Conservation (phyloP, 768 basidiomycete genomes). For the Lenzites betulinus region DNA sequence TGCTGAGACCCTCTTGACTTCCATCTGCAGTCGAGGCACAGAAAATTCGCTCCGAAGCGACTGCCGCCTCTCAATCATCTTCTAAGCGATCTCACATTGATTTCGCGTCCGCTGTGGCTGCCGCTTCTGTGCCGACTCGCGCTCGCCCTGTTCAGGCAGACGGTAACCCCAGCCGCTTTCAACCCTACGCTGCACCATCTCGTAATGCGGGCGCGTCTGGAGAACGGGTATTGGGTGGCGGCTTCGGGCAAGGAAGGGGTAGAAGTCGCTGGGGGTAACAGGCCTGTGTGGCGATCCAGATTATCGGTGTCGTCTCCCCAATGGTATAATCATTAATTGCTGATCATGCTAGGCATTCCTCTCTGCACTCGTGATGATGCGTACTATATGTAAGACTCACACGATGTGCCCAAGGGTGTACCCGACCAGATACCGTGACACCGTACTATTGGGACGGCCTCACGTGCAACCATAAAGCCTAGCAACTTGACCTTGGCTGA, state of each 20-base stretch:
- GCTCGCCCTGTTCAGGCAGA: not conserved
- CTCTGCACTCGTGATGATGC: not conserved
- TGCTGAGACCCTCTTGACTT: not conserved
- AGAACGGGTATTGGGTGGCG: constrained; percentile 9
- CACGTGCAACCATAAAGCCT: not conserved
- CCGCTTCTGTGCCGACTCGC: not conserved
- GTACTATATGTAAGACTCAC: too few relatives aligned
- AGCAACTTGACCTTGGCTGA: not conserved
- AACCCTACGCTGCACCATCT: not conserved
- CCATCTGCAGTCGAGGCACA: constrained; percentile 39
- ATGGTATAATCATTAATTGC: not conserved
- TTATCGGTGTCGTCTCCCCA: not conserved
- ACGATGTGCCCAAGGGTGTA: too few relatives aligned
- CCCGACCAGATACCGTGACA: not conserved
- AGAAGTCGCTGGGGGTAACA: constrained; percentile 14
- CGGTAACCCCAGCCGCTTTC: not conserved
- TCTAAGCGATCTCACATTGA: constrained; percentile 46
- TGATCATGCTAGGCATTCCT: not conserved
- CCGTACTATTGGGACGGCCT: not conserved
- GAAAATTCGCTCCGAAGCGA: constrained; percentile 44
- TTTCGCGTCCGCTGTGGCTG: constrained; percentile 36
- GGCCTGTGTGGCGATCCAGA: not conserved
- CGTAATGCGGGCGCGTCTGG: not conserved
- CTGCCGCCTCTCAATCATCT: constrained; percentile 38
- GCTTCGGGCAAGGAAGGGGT: constrained; percentile 2